A percentile compares a stretch with the other conserved stretches of the same genome.
Evolutionary conservation across 345 rosid genomes (phyloP).

Genomic region (Laguncularia racemosa): DNA sequence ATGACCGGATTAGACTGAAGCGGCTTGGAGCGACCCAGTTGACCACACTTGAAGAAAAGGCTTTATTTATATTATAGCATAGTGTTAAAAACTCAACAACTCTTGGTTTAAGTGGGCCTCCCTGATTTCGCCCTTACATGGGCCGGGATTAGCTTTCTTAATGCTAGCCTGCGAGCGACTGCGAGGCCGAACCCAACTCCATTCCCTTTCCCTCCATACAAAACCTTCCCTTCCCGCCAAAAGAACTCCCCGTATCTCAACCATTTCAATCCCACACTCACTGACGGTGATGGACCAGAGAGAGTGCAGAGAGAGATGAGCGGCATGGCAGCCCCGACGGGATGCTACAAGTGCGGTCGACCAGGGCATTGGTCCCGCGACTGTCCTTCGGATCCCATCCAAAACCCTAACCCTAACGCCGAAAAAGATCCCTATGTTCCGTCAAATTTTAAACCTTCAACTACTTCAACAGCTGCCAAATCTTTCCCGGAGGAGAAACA

Average conservation of each 20-base stretch:
- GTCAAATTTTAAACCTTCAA: constrained; percentile 17
- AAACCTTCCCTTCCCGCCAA: constrained; percentile 19
- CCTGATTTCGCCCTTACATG: too few species aligned
- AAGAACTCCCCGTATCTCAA: neutral
- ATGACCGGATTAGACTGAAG: too few species aligned
- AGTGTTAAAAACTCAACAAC: too few species aligned
- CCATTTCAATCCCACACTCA: neutral
- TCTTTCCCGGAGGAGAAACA: constrained; percentile 2
- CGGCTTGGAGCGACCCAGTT: too few species aligned
- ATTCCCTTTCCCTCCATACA: constrained; percentile 12
- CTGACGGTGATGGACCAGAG: neutral
- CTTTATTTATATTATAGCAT: too few species aligned
- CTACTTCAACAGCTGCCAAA: constrained; percentile 1
- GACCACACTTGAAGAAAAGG: too few species aligned
- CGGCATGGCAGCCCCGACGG: constrained; percentile 52
- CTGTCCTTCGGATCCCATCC: constrained; percentile 42
- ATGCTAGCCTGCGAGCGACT: too few species aligned
- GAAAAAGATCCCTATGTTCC: constrained; percentile 5
- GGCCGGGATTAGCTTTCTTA: too few species aligned
- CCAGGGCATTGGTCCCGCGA: constrained; percentile 99
- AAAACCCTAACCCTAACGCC: constrained; percentile 8
- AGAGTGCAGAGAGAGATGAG: constrained; percentile 30
- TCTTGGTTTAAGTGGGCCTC: too few species aligned
- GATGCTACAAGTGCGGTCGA: constrained; percentile 95
- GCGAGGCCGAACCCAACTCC: neutral